A percentile compares a stretch with the other conserved stretches of the same genome.
Evolutionary conservation across 495 filamentous ascomycete species (phyloP).

Genomic region (Penicillium psychrofluorescens): DNA sequence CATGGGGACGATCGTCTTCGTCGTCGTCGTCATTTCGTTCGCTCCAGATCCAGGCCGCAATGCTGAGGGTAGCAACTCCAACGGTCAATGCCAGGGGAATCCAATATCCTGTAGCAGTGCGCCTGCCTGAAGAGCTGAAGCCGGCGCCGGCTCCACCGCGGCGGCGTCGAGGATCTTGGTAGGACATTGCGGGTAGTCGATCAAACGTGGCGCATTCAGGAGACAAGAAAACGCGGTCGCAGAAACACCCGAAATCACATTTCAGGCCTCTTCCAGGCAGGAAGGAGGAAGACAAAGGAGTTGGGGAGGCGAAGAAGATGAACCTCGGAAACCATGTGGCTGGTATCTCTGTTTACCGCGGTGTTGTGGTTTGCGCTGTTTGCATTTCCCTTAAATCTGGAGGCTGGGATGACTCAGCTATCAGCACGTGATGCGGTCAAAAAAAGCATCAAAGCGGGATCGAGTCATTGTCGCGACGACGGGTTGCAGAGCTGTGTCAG

Average conservation of each 20-base stretch:
- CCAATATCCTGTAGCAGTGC: constrained; percentile 74
- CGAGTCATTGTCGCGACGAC: no score
- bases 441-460: no score
- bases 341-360: constrained; percentile 32
- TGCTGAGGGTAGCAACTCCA: constrained; percentile 72
- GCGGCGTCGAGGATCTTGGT: constrained; percentile 54
- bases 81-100: constrained; percentile 77
- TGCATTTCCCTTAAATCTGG: constrained; percentile 1
- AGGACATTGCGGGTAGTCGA: constrained; percentile 55
- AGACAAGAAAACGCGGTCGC: constrained; percentile 21
- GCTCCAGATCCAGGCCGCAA: constrained; percentile 90
- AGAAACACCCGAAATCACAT: constrained; percentile 28
- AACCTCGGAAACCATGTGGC: constrained; percentile 42
- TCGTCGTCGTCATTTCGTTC: constrained; percentile 72
- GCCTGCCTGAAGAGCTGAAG: constrained; percentile 49
- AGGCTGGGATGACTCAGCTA: constrained; percentile 11
- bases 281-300: constrained; percentile 18
- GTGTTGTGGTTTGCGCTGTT: constrained; percentile 8
- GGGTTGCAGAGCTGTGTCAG: no score
- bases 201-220: constrained; percentile 24
- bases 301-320: constrained; percentile 18
- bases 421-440: neutral
- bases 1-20: constrained; percentile 49
- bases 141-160: constrained; percentile 47
- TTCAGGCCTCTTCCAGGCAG: constrained; percentile 15